Evolutionary conservation across 768 basidiomycete genomes (phyloP).

Genomic region (Rossbeevera mucosa): DNA sequence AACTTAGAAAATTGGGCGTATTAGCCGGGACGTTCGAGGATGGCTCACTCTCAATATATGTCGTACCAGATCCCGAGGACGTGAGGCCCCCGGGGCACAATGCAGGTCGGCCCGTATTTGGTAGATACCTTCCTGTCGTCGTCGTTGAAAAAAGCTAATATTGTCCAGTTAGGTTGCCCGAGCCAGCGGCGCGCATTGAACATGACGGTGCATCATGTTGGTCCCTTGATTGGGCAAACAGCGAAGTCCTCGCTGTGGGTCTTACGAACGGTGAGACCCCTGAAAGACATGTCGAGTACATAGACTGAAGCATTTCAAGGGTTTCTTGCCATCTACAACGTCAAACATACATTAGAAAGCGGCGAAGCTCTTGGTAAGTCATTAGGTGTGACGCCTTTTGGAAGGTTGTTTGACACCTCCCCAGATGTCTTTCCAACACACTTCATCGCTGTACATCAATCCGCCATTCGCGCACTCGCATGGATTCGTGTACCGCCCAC

Average conservation of each 20-base stretch:
- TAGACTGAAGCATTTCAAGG: constrained; percentile 32
- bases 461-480: constrained; percentile 67
- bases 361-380: constrained; percentile 31
- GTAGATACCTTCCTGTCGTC: constrained; percentile 34
- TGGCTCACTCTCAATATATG: constrained; percentile 74
- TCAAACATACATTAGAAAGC: constrained; percentile 40
- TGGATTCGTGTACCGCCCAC: constrained; percentile 71
- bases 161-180: constrained; percentile 47
- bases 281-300: background rate
- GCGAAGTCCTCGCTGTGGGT: constrained; percentile 76
- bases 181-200: constrained; percentile 69
- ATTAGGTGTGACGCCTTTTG: background rate
- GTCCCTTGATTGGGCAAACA: constrained; percentile 88
- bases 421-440: constrained; percentile 58
- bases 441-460: constrained; percentile 71
- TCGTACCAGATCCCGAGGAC: constrained; percentile 73
- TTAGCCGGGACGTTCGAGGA: constrained; percentile 84
- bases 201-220: constrained; percentile 73
- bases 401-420: background rate
- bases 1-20: constrained; percentile 68
- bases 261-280: constrained; percentile 65
- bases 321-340: constrained; percentile 53
- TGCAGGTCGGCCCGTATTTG: constrained; percentile 39
- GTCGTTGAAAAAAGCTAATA: background rate
- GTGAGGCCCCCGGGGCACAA: constrained; percentile 32